These are phyloP conservation scores for Nissolia schottii DNA, from an alignment of 306 rosid species.

Conservation along the genomic window DNA sequence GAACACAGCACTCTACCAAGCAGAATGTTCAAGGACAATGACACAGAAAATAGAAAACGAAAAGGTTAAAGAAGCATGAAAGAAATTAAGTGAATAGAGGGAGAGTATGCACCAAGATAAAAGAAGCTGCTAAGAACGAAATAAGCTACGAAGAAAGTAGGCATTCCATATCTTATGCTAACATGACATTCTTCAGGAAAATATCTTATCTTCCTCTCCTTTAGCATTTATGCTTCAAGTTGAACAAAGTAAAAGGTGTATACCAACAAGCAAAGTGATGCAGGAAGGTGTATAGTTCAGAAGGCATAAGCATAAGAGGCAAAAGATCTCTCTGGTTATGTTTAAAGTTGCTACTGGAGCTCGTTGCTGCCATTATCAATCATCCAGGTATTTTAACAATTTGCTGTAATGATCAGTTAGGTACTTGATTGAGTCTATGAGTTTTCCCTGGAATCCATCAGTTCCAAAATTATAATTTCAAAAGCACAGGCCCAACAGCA, in stretches of 20 bases:
- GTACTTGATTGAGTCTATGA: background rate
- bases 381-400: background rate
- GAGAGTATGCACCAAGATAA: background rate
- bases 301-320: background rate
- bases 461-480: background rate
- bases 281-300: background rate
- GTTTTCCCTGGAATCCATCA: background rate
- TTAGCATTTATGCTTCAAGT: no score
- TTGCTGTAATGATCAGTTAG: background rate
- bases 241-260: no score
- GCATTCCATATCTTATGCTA: no score
- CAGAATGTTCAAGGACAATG: background rate
- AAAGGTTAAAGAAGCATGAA: background rate
- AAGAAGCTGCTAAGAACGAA: background rate
- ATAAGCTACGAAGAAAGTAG: background rate
- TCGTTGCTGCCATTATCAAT: background rate
- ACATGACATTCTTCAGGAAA: no score
- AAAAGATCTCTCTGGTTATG: background rate
- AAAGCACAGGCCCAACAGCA: background rate
- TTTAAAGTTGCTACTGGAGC: background rate
- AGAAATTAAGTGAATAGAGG: background rate
- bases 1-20: conserved; percentile 1
- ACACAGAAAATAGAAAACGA: background rate
- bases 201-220: no score
- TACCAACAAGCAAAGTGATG: no score